phyloP scores from a whole-genome alignment of 352 stramenopile genomes.

The Globisporangium emineosum region DNA sequence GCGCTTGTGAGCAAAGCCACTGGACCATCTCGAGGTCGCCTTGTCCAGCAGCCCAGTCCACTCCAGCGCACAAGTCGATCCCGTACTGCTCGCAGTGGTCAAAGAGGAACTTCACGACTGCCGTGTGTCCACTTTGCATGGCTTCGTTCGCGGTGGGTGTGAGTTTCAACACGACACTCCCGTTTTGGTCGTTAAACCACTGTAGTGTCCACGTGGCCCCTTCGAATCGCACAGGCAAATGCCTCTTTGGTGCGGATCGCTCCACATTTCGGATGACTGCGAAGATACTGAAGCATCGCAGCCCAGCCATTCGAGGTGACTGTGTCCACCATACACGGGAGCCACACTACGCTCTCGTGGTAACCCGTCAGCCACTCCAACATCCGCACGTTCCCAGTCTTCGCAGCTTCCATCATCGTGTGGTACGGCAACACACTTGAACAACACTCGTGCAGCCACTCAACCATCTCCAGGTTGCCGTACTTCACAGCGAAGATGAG shows the following conservation, averaged over 20 bases:
- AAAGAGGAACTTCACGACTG: neutral
- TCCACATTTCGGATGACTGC: no score
- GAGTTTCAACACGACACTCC: neutral
- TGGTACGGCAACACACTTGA: neutral
- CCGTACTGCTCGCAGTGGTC: neutral
- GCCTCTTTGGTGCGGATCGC: neutral
- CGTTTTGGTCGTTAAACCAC: neutral
- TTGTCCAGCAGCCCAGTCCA: neutral
- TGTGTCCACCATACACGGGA: neutral
- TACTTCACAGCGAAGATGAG: no score
- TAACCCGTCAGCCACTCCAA: neutral
- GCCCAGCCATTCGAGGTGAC: no score
- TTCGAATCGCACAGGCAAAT: neutral
- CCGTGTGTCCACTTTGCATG: neutral
- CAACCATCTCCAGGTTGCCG: no score
- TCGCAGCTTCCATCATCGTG: neutral
- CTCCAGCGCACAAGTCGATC: neutral
- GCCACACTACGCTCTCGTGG: neutral
- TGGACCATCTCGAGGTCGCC: neutral
- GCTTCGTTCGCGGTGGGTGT: neutral
- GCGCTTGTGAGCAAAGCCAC: no score
- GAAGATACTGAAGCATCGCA: no score
- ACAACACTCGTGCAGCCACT: conserved; percentile 1
- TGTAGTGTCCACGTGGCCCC: neutral
- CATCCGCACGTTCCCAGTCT: neutral